Evolutionary conservation across 139 green algal genomes (phyloP), one percentile per base, ranked within the genome.

Genomic region (Zygnema circumcarinatum): DNA sequence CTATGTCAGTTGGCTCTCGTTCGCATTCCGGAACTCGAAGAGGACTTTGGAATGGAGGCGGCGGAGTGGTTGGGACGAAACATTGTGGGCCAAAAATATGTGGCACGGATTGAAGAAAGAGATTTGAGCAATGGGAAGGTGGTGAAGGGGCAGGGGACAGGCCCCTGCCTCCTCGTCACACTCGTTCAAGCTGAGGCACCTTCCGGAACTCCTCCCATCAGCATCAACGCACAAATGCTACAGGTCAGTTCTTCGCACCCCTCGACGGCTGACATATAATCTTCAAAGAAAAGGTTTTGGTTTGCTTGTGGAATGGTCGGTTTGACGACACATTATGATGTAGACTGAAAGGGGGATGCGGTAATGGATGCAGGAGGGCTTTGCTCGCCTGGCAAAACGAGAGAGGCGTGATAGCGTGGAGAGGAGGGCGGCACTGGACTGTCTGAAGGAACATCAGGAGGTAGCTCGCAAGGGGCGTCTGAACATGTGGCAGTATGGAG

Each of bases 401-500:
- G 41, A 38, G 76, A 32, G 75, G 0, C 54, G 87, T 0, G 79
- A 75, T 69, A 82, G 29, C 47, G 16, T 68, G 1, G 38, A 52
- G 0, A 29, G 42, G 79, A 38, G 67, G 36, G 62, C 39, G 79
- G 86, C 40, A 11, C 21, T 90, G 22, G 62, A 76, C 31, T 56
- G 88, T 53, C 90, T 97, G 83, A 82, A 93, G 79, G 91, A 84
- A 38, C 83, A 88, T 2, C 88, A 95, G 89, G 95, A 97, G 0
- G 83, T 93, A 56, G 96, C 96, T 0, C 89, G 92, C 3, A 83
- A 89, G 41, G 85, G 86, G 22, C 94, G 94, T 25, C 73, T 92
- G 38, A 95, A 96, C 35, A 93, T 98, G 76, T 98, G 93, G 81
- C 68, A 94, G 78, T 97, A 98, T 73, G 96, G 96, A 21, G 96